These are phyloP conservation scores for Rhizomucor miehei DNA, from an alignment of 371 early-diverging fungal genomes.

Conservation along the genomic window DNA sequence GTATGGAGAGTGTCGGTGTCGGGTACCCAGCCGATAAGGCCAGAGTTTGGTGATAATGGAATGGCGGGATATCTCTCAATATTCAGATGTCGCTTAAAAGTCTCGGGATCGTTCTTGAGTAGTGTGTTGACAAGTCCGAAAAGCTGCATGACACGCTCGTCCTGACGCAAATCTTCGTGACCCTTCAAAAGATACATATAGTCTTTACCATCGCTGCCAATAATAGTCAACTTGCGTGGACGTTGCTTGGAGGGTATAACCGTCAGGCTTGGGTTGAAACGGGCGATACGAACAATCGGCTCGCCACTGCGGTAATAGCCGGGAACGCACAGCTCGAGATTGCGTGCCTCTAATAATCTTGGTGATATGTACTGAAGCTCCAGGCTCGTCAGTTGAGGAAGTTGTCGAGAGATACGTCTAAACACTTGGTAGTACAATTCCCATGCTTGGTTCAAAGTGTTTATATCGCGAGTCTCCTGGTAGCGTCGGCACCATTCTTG, in stretches of 20 bases:
- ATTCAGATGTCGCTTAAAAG: conserved; percentile 88
- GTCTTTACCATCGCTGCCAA: conserved; percentile 88
- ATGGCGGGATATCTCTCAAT: conserved; percentile 94
- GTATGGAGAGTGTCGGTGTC: conserved; percentile 93
- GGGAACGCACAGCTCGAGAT: conserved; percentile 91
- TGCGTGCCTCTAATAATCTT: conserved; percentile 77
- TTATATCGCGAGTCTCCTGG: conserved; percentile 71
- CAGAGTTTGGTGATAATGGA: conserved; percentile 96
- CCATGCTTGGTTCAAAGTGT: conserved; percentile 94
- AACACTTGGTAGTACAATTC: conserved; percentile 93
- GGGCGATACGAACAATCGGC: conserved; percentile 83
- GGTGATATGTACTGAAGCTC: conserved; percentile 93
- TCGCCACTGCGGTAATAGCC: conserved; percentile 90
- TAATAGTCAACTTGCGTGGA: conserved; percentile 83
- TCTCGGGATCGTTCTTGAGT: conserved; percentile 84
- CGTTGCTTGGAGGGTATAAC: conserved; percentile 95
- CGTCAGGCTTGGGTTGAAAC: conserved; percentile 78
- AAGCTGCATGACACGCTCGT: conserved; percentile 98
- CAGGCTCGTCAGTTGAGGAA: conserved; percentile 81
- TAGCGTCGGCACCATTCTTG: conserved; percentile 87
- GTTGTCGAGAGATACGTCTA: conserved; percentile 78
- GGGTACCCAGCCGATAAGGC: conserved; percentile 96
- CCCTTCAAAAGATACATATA: conserved; percentile 95
- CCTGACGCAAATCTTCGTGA: conserved; percentile 97
- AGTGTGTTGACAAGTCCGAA: conserved; percentile 97